Conservation (phyloP, 164 flowering plant species). For the Vitis rupestris region DNA sequence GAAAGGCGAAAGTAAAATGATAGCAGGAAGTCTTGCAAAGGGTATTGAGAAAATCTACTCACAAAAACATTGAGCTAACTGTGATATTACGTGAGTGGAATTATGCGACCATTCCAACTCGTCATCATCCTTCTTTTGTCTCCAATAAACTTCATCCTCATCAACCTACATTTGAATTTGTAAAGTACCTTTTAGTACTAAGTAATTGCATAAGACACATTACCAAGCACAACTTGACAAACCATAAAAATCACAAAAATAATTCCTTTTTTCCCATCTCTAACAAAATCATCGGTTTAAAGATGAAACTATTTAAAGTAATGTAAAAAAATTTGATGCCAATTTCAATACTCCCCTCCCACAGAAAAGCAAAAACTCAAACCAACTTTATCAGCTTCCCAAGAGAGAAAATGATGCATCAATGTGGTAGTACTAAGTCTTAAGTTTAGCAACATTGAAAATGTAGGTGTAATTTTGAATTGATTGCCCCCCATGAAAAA, state of each 20-base stretch:
- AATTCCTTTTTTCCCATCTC: no score
- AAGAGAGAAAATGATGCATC: no score
- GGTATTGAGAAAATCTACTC: slow-evolving; percentile 33
- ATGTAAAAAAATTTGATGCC: no score
- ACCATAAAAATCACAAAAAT: no score
- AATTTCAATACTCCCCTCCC: no score
- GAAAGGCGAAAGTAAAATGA: neutral
- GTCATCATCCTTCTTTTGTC: slow-evolving; percentile 42
- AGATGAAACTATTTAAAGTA: no score
- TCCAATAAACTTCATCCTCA: slow-evolving; percentile 67
- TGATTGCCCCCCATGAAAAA: neutral
- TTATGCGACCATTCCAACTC: slow-evolving; percentile 60
- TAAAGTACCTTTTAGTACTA: slow-evolving; percentile 8
- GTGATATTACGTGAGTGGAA: slow-evolving; percentile 61
- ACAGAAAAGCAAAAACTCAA: no score
- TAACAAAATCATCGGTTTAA: no score
- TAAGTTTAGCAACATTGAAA: no score
- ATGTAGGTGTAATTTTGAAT: no score
- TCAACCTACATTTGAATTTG: slow-evolving; percentile 57
- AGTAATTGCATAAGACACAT: neutral
- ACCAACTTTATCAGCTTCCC: no score
- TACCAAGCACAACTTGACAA: neutral
- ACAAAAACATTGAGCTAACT: slow-evolving; percentile 73
- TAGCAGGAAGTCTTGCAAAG: neutral
- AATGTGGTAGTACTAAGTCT: no score